A percentile compares a stretch with the other conserved stretches of the same genome.
Evolutionary conservation across 768 basidiomycete genomes (phyloP).

Genomic region (Mycena belliarum): DNA sequence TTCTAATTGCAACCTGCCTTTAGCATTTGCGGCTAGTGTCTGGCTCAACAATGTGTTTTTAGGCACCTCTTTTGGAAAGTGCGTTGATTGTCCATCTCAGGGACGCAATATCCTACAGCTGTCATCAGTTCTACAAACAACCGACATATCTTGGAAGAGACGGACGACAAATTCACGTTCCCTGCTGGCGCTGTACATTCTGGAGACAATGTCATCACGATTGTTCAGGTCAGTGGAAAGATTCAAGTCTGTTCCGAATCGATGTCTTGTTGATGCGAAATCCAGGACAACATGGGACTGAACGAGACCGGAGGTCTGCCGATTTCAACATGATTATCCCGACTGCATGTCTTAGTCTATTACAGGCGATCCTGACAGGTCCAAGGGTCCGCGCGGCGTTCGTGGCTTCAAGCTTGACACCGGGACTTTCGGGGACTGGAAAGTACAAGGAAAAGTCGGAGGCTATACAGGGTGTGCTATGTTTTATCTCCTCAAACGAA

Average conservation of each 20-base stretch:
- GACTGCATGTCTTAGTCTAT: not conserved
- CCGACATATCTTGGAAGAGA: slow-evolving; percentile 58
- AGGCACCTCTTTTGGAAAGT: slow-evolving; percentile 76
- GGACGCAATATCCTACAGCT: not conserved
- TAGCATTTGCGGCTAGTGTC: slow-evolving; percentile 81
- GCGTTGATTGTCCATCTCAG: slow-evolving; percentile 24
- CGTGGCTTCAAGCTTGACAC: slow-evolving; percentile 71
- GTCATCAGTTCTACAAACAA: slow-evolving; percentile 67
- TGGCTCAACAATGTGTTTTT: slow-evolving; percentile 79
- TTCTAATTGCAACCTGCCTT: not conserved
- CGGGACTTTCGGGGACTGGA: slow-evolving; percentile 65
- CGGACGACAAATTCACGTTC: slow-evolving; percentile 66
- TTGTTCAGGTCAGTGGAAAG: slow-evolving; percentile 58
- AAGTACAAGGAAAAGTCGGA: slow-evolving; percentile 76
- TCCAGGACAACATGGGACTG: slow-evolving; percentile 78
- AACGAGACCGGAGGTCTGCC: slow-evolving; percentile 58
- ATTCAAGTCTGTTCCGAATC: too few relatives aligned
- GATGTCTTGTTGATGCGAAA: not conserved
- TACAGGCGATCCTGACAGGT: slow-evolving; percentile 46
- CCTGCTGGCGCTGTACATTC: slow-evolving; percentile 52
- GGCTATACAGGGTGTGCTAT: slow-evolving; percentile 61
- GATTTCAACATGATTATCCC: not conserved
- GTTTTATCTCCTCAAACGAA: not conserved
- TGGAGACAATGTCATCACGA: slow-evolving; percentile 75
- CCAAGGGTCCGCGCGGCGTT: slow-evolving; percentile 77